Evolutionary conservation across 116 monocot species (phyloP).

Genomic region (Papilionanthe hybrid): DNA sequence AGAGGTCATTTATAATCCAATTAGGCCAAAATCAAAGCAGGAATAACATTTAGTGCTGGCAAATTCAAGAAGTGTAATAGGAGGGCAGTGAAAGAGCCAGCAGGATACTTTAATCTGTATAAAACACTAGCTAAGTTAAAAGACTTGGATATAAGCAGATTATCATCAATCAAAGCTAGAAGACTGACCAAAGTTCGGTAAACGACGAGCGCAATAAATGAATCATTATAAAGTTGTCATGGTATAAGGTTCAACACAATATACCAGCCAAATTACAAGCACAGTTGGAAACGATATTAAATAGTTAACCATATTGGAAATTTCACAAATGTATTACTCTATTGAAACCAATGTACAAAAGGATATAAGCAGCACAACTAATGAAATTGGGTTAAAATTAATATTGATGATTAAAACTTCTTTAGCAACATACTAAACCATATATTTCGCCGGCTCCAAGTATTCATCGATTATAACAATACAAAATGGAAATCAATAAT

Average conservation of each 20-base stretch:
- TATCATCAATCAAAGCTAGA: not conserved
- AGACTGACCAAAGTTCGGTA: not conserved
- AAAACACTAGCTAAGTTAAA: too few relatives aligned
- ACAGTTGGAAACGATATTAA: not conserved
- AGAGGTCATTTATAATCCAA: too few relatives aligned
- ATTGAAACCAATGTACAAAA: not conserved
- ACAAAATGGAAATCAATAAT: not conserved
- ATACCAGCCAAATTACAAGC: not conserved
- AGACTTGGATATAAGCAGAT: not conserved
- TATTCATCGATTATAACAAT: not conserved
- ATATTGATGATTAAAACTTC: not conserved
- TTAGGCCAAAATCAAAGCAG: too few relatives aligned
- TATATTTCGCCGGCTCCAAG: not conserved
- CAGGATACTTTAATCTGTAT: too few relatives aligned
- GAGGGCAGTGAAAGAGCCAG: too few relatives aligned
- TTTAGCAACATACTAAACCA: not conserved
- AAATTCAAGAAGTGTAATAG: too few relatives aligned
- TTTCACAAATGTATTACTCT: not conserved
- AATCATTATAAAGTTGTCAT: too few relatives aligned
- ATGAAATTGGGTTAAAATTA: not conserved
- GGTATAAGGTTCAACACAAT: not conserved
- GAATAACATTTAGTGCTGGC: too few relatives aligned
- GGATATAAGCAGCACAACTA: not conserved
- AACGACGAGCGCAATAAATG: too few relatives aligned
- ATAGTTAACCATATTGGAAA: not conserved